Base-by-base conservation (phyloP, 2,329 filamentous ascomycete genomes). In the Neurospora sp. region DNA sequence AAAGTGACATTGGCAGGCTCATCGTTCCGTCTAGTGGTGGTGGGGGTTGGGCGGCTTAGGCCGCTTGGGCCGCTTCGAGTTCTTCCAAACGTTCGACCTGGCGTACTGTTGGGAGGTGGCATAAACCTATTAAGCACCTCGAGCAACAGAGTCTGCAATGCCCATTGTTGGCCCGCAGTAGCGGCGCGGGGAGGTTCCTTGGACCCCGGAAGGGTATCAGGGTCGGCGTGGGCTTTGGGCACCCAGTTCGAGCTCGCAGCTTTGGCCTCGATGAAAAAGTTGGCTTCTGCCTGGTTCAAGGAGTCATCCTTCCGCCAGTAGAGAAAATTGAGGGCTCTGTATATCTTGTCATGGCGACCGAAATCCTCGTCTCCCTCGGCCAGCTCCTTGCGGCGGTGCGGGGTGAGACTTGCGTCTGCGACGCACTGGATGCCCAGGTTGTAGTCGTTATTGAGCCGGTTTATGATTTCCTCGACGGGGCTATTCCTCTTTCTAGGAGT, bases 391-490 rank as follows among this genome's bases (percentile, higher is more conserved):
- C 74, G 74, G 8, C 70, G 66, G 1, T 68, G 52, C 0, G 75
- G 76, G 8, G 74, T 75, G 23, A 74, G 70, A 12, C 17, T 69
- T 8, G 52, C 68, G 36, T 76, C 74, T 3, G 73, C 70, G 1
- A 77, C 11, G 23, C 52, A 62, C 39, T 70, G 46, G 4, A 79
- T 67, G 19, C 74, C 77, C 1, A 80, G 69, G 17, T 72, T 73
- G 66, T 78, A 79, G 5, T 72, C 69, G 10, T 41, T 41, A 66
- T 80, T 79, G 5, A 80, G 69, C 4, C 66, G 17, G 0, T 70
- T 70, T 11, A 78, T 71, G 12, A 74, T 73, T 15, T 68, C 41
- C 10, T 73, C 73, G 62, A 76, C 71, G 0, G 69, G 69, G 23
- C 67, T 70, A 6, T 65, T 46, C 41, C 66, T 68, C 43, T 71